These are phyloP conservation scores for Diaporthe sp. DNA, from an alignment of 2,329 filamentous ascomycete species.

Conservation along the genomic window DNA sequence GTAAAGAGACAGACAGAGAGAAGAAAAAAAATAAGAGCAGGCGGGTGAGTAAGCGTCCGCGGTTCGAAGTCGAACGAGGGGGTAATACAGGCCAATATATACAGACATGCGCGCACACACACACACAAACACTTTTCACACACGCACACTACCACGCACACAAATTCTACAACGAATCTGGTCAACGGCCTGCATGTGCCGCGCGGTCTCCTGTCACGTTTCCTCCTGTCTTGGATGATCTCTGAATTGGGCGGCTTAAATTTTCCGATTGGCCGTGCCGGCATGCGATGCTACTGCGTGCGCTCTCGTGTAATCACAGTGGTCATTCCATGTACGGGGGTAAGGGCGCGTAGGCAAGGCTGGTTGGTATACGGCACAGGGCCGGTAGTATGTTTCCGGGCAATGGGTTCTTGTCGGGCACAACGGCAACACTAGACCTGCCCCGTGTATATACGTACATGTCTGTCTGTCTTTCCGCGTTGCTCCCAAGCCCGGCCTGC, in stretches of 20 bases:
- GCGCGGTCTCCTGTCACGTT: constrained; percentile 33
- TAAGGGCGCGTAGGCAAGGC: constrained; percentile 25
- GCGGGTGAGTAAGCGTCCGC: constrained; percentile 8
- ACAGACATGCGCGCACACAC: neutral
- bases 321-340: neutral
- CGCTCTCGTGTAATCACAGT: constrained; percentile 31
- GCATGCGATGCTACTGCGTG: constrained; percentile 37
- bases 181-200: constrained; percentile 19
- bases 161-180: constrained; percentile 3
- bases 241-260: constrained; percentile 16
- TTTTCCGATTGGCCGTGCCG: constrained; percentile 28
- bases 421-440: neutral
- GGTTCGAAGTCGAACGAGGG: neutral
- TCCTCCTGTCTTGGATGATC: constrained; percentile 30
- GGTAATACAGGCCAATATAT: constrained; percentile 36
- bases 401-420: neutral
- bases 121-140: neutral
- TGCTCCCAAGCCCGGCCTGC: neutral
- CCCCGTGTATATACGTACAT: neutral
- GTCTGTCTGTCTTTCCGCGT: neutral
- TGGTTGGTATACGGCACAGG: neutral
- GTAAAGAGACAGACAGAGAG: neutral
- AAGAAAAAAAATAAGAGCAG: neutral
- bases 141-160: neutral
- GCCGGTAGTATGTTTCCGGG: neutral